These are phyloP conservation scores for Phytophthora sansomeana DNA, from an alignment of 352 stramenopile genomes.

Conservation along the genomic window DNA sequence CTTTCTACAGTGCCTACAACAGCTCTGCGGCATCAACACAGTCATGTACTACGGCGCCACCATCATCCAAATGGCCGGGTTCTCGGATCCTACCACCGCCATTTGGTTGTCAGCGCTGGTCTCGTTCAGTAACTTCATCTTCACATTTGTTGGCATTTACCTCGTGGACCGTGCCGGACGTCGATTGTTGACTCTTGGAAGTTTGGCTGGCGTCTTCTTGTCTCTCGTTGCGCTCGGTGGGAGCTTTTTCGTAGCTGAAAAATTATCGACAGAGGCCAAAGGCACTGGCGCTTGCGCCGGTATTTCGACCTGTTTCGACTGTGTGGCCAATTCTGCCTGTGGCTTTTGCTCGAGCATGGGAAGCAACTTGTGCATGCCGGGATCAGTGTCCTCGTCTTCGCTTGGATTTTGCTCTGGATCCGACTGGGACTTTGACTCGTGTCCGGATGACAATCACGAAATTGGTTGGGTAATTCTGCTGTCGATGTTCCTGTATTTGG, in stretches of 20 bases:
- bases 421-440: conserved; percentile 62
- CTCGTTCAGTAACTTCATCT: conserved; percentile 29
- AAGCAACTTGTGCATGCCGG: conserved; percentile 41
- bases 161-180: conserved; percentile 22
- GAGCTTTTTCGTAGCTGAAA: conserved; percentile 21
- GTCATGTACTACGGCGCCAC: conserved; percentile 86
- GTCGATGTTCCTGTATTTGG: conserved; percentile 76
- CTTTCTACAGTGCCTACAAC: conserved; percentile 49
- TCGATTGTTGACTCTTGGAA: conserved; percentile 16
- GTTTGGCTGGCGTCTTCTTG: conserved; percentile 23
- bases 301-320: conserved; percentile 67
- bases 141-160: conserved; percentile 26
- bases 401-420: conserved; percentile 28
- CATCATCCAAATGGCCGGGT: conserved; percentile 81
- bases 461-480: conserved; percentile 65
- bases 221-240: conserved; percentile 16
- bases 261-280: conserved; percentile 8
- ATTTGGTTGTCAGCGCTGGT: conserved; percentile 78
- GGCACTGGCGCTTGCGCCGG: conserved; percentile 39
- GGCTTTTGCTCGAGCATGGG: conserved; percentile 32
- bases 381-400: conserved; percentile 18
- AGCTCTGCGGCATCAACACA: conserved; percentile 84
- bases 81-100: conserved; percentile 62
- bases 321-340: conserved; percentile 59
- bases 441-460: conserved; percentile 45